Evolutionary conservation across 345 rosid species (phyloP), one percentile per base, ranked within the genome.

Genomic region (Hypericum androsaemum): DNA sequence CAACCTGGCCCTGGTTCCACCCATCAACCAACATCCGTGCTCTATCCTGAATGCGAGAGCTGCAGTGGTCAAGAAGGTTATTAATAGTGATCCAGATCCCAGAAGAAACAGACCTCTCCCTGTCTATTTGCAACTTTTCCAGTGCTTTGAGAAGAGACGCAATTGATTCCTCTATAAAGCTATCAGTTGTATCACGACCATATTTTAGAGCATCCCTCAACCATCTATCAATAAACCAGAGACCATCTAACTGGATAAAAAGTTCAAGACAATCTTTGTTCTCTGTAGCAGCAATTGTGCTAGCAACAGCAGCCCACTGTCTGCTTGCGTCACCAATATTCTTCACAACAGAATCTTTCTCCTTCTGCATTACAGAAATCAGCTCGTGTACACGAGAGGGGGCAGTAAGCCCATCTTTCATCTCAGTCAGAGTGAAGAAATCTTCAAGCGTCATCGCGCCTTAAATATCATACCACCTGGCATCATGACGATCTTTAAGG

Each of bases 301-400:
- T 80, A 14, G 94, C 95, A 63, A 88, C 95, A 50, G 94, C 85
- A 52, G 84, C 68, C 96, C 95, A 88, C 51, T 88, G 95, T 70
- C 94, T 85, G 74, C 73, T 77, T 57, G 83, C 83, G 61, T 84
- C 98, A 5, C 80, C 73, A 60, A 67, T 49, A 60, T 81, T 81
- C 72, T 89, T 88, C 71, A 74, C 73, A 62, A 45, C 61, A 61
- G 55, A 66, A 61, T 79, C 82, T 77, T 78, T 83, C 55, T 77
- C 88, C 66, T 80, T 80, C 71, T 71, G 80, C 82, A 92, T 81
- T 39, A 80, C 77, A 62, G 72, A 53, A 56, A 88, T 61, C 58
- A 92, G 77, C 71, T 92, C 96, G 38, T 75, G 78, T 49, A 85
- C 94, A 51, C 94, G 81, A 62, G 83, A 77, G 58, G 81, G 81